Evolutionary conservation across 352 stramenopile genomes (phyloP).

Genomic region (Phytophthora cryptogea): DNA sequence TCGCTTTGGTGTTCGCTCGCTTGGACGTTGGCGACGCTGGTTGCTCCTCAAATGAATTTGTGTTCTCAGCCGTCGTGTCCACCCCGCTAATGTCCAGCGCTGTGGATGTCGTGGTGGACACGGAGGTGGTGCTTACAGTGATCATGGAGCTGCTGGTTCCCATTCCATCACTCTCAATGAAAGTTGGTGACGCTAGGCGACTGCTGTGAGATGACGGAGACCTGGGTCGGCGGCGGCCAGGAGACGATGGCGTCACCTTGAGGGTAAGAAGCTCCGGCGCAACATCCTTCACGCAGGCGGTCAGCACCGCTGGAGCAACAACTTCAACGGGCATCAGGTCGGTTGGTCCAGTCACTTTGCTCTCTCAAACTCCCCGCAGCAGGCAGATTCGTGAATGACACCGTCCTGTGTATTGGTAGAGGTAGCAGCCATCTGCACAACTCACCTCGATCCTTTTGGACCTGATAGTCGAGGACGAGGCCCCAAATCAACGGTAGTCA

Average conservation of each 20-base stretch:
- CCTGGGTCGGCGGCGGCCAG: conserved; percentile 8
- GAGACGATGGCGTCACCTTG: conserved; percentile 12
- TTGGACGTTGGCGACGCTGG: conserved; percentile 46
- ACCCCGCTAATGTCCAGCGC: conserved; percentile 14
- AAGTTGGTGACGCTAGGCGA: conserved; percentile 23
- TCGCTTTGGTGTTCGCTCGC: conserved; percentile 50
- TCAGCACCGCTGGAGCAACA: conserved; percentile 10
- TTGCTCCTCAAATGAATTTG: conserved; percentile 22
- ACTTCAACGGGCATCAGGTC: conserved; percentile 23
- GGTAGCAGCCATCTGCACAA: conserved; percentile 18
- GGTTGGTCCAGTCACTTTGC: background rate
- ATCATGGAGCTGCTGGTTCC: conserved; percentile 33
- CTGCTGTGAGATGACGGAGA: conserved; percentile 26
- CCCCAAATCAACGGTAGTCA: conserved; percentile 37
- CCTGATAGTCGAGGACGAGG: conserved; percentile 30
- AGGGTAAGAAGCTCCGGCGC: conserved; percentile 12
- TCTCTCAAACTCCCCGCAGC: conserved; percentile 12
- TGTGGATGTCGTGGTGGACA: conserved; percentile 4
- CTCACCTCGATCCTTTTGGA: background rate
- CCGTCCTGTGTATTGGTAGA: conserved; percentile 1
- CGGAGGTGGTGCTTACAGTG: conserved; percentile 18
- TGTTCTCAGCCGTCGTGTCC: conserved; percentile 6
- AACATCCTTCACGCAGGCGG: conserved; percentile 3
- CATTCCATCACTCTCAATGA: conserved; percentile 26
- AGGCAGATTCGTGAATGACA: conserved; percentile 38